Evolutionary conservation across 352 stramenopile genomes (phyloP).

Genomic region (Globisporangium paddicum): DNA sequence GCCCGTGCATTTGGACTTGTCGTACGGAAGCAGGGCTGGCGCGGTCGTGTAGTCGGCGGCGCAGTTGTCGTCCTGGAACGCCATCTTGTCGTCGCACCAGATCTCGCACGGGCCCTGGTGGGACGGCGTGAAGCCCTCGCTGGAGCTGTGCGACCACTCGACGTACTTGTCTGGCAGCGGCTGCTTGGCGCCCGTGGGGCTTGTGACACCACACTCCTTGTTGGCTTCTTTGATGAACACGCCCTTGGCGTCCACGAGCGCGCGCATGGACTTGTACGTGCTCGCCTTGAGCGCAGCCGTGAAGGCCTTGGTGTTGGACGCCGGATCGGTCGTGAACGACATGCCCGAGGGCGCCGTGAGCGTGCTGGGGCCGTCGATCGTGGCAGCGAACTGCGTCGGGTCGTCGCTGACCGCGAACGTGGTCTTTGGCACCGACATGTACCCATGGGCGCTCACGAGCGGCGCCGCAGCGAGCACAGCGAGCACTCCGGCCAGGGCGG

Average conservation of each 20-base stretch:
- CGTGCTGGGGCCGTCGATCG: slow-evolving; percentile 6
- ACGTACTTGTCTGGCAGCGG: slow-evolving; percentile 28
- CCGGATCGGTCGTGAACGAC: slow-evolving; percentile 13
- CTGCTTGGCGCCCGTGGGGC: slow-evolving; percentile 24
- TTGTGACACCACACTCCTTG: slow-evolving; percentile 22
- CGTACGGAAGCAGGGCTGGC: slow-evolving; percentile 33
- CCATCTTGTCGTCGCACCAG: slow-evolving; percentile 42
- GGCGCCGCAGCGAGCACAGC: neutral
- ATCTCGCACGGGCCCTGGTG: slow-evolving; percentile 46
- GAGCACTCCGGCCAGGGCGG: neutral
- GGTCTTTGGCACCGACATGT: slow-evolving; percentile 5
- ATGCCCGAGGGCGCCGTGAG: slow-evolving; percentile 9
- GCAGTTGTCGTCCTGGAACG: slow-evolving; percentile 49
- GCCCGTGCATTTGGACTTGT: slow-evolving; percentile 38
- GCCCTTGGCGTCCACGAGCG: slow-evolving; percentile 14
- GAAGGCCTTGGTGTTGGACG: slow-evolving; percentile 21
- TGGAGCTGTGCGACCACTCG: slow-evolving; percentile 28
- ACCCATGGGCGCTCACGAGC: slow-evolving; percentile 1
- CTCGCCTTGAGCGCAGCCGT: slow-evolving; percentile 17
- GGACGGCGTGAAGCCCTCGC: slow-evolving; percentile 22
- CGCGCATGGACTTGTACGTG: slow-evolving; percentile 17
- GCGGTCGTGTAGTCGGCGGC: slow-evolving; percentile 27
- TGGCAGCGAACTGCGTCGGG: slow-evolving; percentile 11
- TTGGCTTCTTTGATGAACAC: neutral
- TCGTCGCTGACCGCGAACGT: slow-evolving; percentile 10